Evolutionary conservation across 352 stramenopile genomes (phyloP), one percentile per base, ranked within the genome.

Genomic region (Phytopythium mirpurense): DNA sequence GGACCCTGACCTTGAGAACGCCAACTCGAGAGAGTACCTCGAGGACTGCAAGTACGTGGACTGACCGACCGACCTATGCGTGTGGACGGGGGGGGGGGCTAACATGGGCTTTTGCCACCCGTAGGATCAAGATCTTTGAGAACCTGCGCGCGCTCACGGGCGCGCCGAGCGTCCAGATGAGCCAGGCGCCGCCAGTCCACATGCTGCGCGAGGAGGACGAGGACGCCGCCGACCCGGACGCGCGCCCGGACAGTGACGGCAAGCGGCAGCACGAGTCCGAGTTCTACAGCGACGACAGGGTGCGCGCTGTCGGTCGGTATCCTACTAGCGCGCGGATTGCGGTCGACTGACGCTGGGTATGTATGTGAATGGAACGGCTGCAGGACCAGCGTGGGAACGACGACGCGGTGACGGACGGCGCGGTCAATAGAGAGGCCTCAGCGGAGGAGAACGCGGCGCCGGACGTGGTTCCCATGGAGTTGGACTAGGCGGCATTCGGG

Each of bases 21-120:
- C 60, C 40, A 95, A 95, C 59, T 87, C 81, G 19, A 77, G 63
- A 45, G 83, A 90, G 51, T 95, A 95, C 49, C 59, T 93, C 42
- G 81, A 95, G 32, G 74, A 93, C 47, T 86, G 83, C 68, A 95
- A 88, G 83, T 91, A 77, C 52, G 74, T 77, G 9, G n/a, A n/a
- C n/a, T n/a, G n/a, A n/a, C n/a, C n/a, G n/a, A n/a, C n/a, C n/a
- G n/a, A n/a, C n/a, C n/a, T n/a, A 7, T 3, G 5, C 23, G 12
- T 41, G 23, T 43, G 2, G 7, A 49, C 15, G 6, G 24, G 16
- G 0, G 11, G 35, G 5, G 38, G 6, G 36, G 31, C 21, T 34
- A 1, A 32, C 16, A 2, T 3, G 24, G 47, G 2, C 15, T 18
- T 19, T 27, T 21, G n/a, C n/a, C n/a, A n/a, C n/a, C 19, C 3